Conservation (phyloP, 2,329 filamentous ascomycete genomes). For the Colletotrichum echinochloae region DNA sequence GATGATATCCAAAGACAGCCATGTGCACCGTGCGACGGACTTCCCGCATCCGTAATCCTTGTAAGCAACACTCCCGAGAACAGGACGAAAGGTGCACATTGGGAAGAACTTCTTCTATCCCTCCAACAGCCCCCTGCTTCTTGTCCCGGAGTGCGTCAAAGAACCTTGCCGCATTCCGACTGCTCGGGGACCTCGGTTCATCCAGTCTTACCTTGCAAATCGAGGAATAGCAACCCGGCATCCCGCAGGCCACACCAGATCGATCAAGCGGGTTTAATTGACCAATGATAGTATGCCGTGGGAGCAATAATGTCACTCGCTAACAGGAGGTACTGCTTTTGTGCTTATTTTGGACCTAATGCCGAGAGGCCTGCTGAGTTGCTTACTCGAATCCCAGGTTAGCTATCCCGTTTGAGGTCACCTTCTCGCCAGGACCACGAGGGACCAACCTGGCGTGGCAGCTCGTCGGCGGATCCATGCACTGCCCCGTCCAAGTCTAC, state of each 20-base stretch:
- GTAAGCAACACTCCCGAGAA: not conserved
- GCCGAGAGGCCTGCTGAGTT: slow-evolving; percentile 26
- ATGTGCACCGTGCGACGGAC: not conserved
- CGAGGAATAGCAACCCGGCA: not conserved
- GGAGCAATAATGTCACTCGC: not conserved
- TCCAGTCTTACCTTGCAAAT: not conserved
- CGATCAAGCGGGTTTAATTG: slow-evolving; percentile 16
- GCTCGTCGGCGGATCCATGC: not conserved
- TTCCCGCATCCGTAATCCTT: not conserved
- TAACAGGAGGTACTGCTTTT: slow-evolving; percentile 19
- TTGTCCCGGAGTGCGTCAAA: not conserved
- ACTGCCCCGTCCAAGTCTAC: not conserved
- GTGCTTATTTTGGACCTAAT: slow-evolving; percentile 28
- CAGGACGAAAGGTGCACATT: not conserved
- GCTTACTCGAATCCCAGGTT: not conserved
- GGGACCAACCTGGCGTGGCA: slow-evolving; percentile 17
- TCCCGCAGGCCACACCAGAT: slow-evolving; percentile 15
- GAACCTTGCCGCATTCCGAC: not conserved
- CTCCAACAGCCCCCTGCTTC: not conserved
- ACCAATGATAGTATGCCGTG: not conserved
- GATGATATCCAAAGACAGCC: not conserved
- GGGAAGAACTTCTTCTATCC: not conserved
- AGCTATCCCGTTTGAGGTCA: slow-evolving; percentile 24
- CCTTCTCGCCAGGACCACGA: not conserved
- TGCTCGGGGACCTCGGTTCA: not conserved